Conservation (phyloP, 2,329 filamentous ascomycete species). For the Pseudogymnoascus sp. region DNA sequence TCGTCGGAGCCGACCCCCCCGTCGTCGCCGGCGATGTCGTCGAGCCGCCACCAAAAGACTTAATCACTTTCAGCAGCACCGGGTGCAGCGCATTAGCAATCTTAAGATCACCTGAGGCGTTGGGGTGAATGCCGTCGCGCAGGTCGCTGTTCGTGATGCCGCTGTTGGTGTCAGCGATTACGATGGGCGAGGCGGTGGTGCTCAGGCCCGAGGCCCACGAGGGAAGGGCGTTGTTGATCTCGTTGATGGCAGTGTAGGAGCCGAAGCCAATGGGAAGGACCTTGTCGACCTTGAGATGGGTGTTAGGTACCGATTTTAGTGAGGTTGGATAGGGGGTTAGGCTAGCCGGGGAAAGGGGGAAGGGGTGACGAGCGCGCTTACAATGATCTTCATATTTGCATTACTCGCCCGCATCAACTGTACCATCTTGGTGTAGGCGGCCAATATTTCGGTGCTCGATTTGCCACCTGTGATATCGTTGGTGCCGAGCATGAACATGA, state of each 20-base stretch:
- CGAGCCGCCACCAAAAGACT: background rate
- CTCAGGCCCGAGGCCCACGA: conserved; percentile 32
- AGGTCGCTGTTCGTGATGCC: conserved; percentile 30
- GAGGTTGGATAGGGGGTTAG: too few species aligned
- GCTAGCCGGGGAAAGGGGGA: background rate
- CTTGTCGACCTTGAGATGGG: conserved; percentile 29
- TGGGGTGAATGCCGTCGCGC: conserved; percentile 37
- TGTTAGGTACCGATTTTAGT: too few species aligned
- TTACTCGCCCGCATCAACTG: conserved; percentile 32
- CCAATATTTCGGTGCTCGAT: conserved; percentile 28
- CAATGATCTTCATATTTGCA: conserved; percentile 35
- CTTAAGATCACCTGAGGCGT: conserved; percentile 14
- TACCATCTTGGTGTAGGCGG: conserved; percentile 36
- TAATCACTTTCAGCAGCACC: background rate
- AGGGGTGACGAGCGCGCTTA: conserved; percentile 19
- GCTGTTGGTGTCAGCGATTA: conserved; percentile 31
- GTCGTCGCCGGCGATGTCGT: background rate
- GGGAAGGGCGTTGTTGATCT: conserved; percentile 33
- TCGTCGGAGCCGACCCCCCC: background rate
- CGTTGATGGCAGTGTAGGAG: conserved; percentile 23
- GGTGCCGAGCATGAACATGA: conserved; percentile 41
- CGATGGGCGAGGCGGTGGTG: conserved; percentile 34
- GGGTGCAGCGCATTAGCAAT: background rate
- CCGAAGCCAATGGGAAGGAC: conserved; percentile 33
- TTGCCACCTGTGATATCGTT: conserved; percentile 34